Percentiles rank a stretch among this genome's conserved stretches.
Conservation (phyloP, 2,329 filamentous ascomycete species). For the Fusarium succisae region DNA sequence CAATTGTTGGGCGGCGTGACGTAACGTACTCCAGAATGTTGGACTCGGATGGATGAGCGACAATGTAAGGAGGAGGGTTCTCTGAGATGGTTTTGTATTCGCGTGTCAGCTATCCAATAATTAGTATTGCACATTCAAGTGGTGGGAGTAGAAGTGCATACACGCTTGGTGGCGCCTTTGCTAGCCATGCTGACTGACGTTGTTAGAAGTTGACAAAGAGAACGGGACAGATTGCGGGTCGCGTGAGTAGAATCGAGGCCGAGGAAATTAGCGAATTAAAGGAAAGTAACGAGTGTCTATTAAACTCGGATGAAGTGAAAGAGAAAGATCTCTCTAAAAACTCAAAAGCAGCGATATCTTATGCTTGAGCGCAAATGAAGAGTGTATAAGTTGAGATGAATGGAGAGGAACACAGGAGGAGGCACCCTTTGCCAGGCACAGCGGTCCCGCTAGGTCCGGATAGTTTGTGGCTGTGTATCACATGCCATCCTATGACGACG, state of each 20-base stretch:
- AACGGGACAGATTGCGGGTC: conserved; percentile 41
- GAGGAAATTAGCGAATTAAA: background rate
- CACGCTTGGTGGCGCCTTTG: conserved; percentile 77
- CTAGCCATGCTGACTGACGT: conserved; percentile 66
- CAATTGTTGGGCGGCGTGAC: background rate
- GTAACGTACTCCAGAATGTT: conserved; percentile 84
- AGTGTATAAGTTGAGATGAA: conserved; percentile 28
- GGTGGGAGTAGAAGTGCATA: conserved; percentile 50
- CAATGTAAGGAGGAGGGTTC: conserved; percentile 89
- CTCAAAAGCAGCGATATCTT: conserved; percentile 10
- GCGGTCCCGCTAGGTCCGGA: conserved; percentile 26
- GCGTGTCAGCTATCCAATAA: conserved; percentile 61
- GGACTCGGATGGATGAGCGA: conserved; percentile 86
- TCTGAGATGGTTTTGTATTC: conserved; percentile 70
- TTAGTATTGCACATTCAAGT: conserved; percentile 33
- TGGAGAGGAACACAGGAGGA: conserved; percentile 28
- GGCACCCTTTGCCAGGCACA: conserved; percentile 9
- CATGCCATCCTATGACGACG: conserved; percentile 30
- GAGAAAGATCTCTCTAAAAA: background rate
- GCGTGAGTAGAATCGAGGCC: conserved; percentile 25
- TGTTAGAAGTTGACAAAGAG: conserved; percentile 20
- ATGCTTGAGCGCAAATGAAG: conserved; percentile 7
- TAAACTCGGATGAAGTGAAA: background rate
- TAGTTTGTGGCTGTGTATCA: conserved; percentile 33
- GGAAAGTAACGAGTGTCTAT: background rate